A percentile compares a stretch with the other conserved stretches of the same genome.
phyloP scores from a whole-genome alignment of 306 rosid species.

The Arachis hypogaea region DNA sequence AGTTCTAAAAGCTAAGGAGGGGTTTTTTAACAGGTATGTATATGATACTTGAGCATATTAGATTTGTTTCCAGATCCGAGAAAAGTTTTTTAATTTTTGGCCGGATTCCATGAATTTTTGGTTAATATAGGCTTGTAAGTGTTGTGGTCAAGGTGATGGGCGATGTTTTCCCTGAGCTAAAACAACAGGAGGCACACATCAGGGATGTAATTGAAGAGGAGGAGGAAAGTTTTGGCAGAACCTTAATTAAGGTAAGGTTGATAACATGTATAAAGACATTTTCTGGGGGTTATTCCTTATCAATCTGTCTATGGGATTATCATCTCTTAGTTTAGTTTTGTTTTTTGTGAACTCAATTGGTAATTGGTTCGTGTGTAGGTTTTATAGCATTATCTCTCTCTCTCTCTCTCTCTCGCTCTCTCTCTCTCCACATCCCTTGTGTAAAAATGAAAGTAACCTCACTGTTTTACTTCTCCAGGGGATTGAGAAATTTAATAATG shows the following conservation, averaged over 20 bases:
- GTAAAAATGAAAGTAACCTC: conserved; percentile 19
- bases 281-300: conserved; percentile 24
- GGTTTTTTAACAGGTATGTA: conserved; percentile 86
- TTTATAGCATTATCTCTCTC: neutral
- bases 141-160: conserved; percentile 70
- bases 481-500: conserved; percentile 86
- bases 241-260: conserved; percentile 77
- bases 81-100: conserved; percentile 3
- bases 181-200: conserved; percentile 66
- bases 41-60: conserved; percentile 6
- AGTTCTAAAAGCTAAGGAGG: conserved; percentile 87
- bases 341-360: conserved; percentile 1
- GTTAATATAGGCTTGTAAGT: conserved; percentile 71
- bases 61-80: conserved; percentile 14
- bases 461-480: conserved; percentile 60
- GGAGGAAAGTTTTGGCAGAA: conserved; percentile 95
- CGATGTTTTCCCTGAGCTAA: conserved; percentile 84
- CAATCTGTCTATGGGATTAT: neutral
- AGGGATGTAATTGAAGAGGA: conserved; percentile 79
- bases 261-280: conserved; percentile 1
- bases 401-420: neutral
- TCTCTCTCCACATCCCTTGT: conserved; percentile 3
- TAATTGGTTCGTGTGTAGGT: conserved; percentile 25
- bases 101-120: conserved; percentile 27
- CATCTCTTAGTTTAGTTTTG: conserved; percentile 24